Base-by-base conservation (phyloP, 352 stramenopile genomes). In the Lagenidium giganteum region DNA sequence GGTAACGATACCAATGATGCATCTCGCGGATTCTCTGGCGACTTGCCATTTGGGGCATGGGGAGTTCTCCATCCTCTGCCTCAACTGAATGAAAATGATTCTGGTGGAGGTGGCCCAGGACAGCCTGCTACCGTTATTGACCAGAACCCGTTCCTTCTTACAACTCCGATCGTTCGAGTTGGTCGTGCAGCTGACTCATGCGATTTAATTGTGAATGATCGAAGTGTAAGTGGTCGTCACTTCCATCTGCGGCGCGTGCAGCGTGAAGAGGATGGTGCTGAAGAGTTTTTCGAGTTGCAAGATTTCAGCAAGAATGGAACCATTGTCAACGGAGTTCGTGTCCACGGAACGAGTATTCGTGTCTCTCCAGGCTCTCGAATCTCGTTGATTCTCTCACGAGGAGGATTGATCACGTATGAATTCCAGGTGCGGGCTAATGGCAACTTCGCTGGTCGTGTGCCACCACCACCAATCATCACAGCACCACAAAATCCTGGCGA, bases 291-390 rank as follows among this genome's bases (percentile, higher is more conserved):
- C 29, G 77, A 89, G 33, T 55, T 89, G 25, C 74, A 87, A 52
- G 77, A 89, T 16, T 87, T 87, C 39, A 87, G 73, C 42, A 89
- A 89, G 48, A 89, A 89, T 33, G 77, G 77, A 7, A 89, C 74
- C 1, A 87, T 89, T 13, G 77, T 89, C 4, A 84, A 89, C 25
- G 77, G 77, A 17, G 71, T 87, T 7, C 65, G 77, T 4, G 62
- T 89, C 12, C 77, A 89, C 46, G 75, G 75, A 34, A 76, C 74
- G 0, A 83, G 58, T 27, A 65, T 82, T 32, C 65, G 63, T 3
- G 61, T 89, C 11, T 65, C 57, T 0, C 48, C 73, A 3, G 75
- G 77, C 5, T 74, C 77, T 22, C 67, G 77, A 8, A 84, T 89
- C 37, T 87, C 77, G 0, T 57, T 89, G 5, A 89, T 89, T 28